Evolutionary conservation across 257 asterid species (phyloP), one percentile per base, ranked within the genome.

Genomic region (Salvia rosmarinus): DNA sequence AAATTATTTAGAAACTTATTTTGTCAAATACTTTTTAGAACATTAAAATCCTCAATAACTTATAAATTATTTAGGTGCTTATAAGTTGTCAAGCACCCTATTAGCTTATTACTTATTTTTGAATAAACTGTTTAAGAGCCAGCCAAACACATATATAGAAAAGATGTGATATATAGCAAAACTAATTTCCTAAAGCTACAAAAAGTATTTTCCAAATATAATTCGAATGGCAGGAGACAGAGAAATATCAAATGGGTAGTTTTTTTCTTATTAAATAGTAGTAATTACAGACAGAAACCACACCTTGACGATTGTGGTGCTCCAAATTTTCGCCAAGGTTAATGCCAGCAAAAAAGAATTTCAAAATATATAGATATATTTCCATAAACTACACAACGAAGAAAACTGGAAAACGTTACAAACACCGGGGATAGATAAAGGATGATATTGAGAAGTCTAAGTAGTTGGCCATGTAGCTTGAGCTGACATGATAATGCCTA

Each of bases 401-500:
- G 70, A 66, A 67, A 76, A 70, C 25, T 64, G 49, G 34, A 42
- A 49, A 64, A 47, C 23, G 62, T 21, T 73, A 78, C 85, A 76
- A 70, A 68, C 62, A 71, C 61, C 50, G 7, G 44, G 64, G 28
- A 71, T 9, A 3, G 49, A 54, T 51, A 37, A 64, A 19, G 50
- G 37, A 50, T 5, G 28, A 12, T 46, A 60, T 42, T 3, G 17
- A 17, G 43, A 37, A 32, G 72, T 85, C 81, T n/a, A 80, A 32
- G 5, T 83, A 37, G 89, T 43, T 25, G 95, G 96, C 92, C 95
- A 90, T 74, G 95, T 82, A 68, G 96, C 96, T 83, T 88, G 96
- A 64, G 96, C 95, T 0, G 95, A 90, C 90, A 87, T 90, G 81
- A 90, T 90, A 75, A 90, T 87, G 80, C 95, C 95, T 59, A 88